Percentiles rank a stretch among this genome's conserved stretches.
These are phyloP conservation scores for Ephemerocybe angulata DNA, from an alignment of 768 basidiomycete genomes.

Conservation along the genomic window DNA sequence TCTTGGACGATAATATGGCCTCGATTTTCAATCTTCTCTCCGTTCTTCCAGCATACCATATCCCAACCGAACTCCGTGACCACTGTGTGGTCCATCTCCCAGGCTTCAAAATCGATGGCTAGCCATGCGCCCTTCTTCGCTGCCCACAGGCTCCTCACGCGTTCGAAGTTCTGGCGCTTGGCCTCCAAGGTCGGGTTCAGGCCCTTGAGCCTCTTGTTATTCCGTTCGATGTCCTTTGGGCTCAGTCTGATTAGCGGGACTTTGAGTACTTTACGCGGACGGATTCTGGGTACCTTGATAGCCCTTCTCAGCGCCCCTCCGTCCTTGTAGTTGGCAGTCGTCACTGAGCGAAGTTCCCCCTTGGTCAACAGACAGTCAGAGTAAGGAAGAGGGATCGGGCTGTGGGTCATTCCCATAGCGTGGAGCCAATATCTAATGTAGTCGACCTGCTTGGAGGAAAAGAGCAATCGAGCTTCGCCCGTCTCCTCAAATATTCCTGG, in stretches of 20 bases:
- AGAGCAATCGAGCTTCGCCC: conserved; percentile 75
- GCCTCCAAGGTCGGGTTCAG: conserved; percentile 50
- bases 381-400: conserved; percentile 68
- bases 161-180: conserved; percentile 65
- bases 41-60: conserved; percentile 52
- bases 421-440: conserved; percentile 84
- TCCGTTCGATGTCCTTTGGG: conserved; percentile 67
- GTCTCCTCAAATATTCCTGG: conserved; percentile 57
- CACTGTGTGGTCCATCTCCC: conserved; percentile 71
- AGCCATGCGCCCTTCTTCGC: conserved; percentile 68
- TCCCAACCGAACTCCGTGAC: conserved; percentile 87
- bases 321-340: conserved; percentile 53
- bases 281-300: conserved; percentile 45
- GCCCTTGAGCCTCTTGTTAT: conserved; percentile 74
- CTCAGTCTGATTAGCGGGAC: not conserved
- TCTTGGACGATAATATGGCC: conserved; percentile 69
- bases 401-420: conserved; percentile 62
- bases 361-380: conserved; percentile 70
- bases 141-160: conserved; percentile 58
- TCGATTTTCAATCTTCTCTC: conserved; percentile 40
- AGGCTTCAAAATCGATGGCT: conserved; percentile 79
- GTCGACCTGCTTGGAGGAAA: conserved; percentile 81
- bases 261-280: not conserved
- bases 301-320: conserved; percentile 53
- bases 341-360: conserved; percentile 53